Base-by-base conservation (phyloP, 306 rosid species). In the Prunus davidiana region DNA sequence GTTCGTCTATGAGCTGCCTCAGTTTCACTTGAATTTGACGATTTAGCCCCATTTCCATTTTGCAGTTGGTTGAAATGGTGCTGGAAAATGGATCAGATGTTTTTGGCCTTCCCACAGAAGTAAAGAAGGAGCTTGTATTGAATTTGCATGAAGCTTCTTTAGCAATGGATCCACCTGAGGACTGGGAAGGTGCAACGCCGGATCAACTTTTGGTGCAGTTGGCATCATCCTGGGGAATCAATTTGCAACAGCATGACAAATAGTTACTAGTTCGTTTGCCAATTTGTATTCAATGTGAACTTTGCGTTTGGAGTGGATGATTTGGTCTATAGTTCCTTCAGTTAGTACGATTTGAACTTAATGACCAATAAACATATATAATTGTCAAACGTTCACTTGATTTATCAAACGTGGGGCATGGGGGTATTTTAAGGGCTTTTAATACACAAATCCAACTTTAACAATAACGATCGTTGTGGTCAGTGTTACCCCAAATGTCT, bases 171-270 rank as follows among this genome's bases (percentile, higher is more conserved):
- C 81, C 86, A 38, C 82, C 91, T 15, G 98, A 92, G 81, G 96
- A 88, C 58, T 92, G 99, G 97, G 99, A 95, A 80, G 97, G 99
- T 62, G 85, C 81, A 25, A 80, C 74, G 32, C 93, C 99, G 11
- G 91, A 90, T 75, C 97, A 95, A 71, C 93, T 95, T 64, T 61
- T 89, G 72, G 83, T 91, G 79, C 99, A 95, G 78, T 78, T 95
- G 76, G 99, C 99, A 19, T 87, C 96, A 67, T 86, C 92, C 62
- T 95, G 97, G 99, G 91, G 85, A 77, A 92, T 92, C 76, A 93
- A 90, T 86, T 73, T 83, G 60, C 93, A 89, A 76, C 97, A 86
- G 69, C 89, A 82, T 82, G 92, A 88, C 70, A 82, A 82, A 72
- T 82, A 82, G 54, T 82, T 72, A 11, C 69, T 15, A 28, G 56